Evolutionary conservation across 2,329 filamentous ascomycete genomes (phyloP), one percentile per base, ranked within the genome.

Genomic region (Xylaria hypoxylon): DNA sequence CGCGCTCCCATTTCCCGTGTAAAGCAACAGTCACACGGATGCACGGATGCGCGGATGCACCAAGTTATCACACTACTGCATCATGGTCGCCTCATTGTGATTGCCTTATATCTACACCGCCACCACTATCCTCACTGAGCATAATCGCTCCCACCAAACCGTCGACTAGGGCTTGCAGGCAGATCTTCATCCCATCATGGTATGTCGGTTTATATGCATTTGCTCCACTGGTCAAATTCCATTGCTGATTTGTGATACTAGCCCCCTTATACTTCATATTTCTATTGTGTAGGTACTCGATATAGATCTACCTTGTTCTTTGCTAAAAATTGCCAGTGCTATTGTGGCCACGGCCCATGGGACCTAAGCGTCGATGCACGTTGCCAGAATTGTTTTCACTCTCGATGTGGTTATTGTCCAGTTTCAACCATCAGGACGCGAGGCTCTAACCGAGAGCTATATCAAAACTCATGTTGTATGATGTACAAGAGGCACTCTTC

Each of bases 211-310:
- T 13, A 15, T 38, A 22, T 53, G 24, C 11, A 24, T 53, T 53
- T n/a, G n/a, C 15, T 10, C 19, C n/a, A 15, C n/a, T 19, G 15
- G 10, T 38, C 33, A 11, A 15, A 35, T 40, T 26, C 24, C 3
- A 38, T n/a, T 24, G 22, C 50, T 53, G 24, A 53, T 40, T 22
- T 38, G 19, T 40, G 31, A 53, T 24, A 24, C 19, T 38, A 53
- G 50, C n/a, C 10, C 19, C 3, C 2, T 33, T 53, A 53, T 3
- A 35, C 5, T 24, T 24, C 50, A 2, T 3, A 15, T 17, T 38
- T 24, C 33, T 53, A 53, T 24, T 53, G 50, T 53, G 50, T 53
- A 53, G 33, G 50, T 38, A 38, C n/a, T 38, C 2, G 5, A 24
- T 13, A 11, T 17, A 7, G 33, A 24, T 35, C 31, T 22, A 22